Evolutionary conservation across 495 filamentous ascomycete species (phyloP).

Genomic region (Bryoglossum gracile): DNA sequence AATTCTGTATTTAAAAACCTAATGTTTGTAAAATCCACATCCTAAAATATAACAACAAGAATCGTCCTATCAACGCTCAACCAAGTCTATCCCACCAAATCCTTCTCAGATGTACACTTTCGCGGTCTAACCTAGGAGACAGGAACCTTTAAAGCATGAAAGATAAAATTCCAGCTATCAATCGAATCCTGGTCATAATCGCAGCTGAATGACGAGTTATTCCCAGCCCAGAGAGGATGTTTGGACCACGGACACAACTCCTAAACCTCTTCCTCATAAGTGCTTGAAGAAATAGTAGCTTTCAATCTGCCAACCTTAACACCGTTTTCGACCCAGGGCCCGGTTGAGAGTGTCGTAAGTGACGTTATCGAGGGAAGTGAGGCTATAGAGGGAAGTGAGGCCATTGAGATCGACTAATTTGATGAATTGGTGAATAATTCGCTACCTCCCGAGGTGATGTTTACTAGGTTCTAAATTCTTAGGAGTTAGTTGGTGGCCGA

Average conservation of each 20-base stretch:
- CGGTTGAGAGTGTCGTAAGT: slow-evolving; percentile 44
- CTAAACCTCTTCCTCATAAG: slow-evolving; percentile 33
- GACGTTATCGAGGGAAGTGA: slow-evolving; percentile 34
- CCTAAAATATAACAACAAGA: too few species aligned
- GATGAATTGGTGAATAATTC: slow-evolving; percentile 34
- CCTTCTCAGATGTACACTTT: too few species aligned
- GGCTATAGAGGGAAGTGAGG: slow-evolving; percentile 30
- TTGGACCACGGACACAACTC: slow-evolving; percentile 41
- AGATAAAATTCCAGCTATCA: slow-evolving; percentile 35
- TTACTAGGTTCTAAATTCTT: too few species aligned
- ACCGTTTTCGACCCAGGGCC: slow-evolving; percentile 46
- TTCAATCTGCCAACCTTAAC: slow-evolving; percentile 35
- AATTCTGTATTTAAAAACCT: too few species aligned
- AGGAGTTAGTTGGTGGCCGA: too few species aligned
- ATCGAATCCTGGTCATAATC: slow-evolving; percentile 36
- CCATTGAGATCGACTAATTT: slow-evolving; percentile 30
- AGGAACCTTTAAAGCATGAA: slow-evolving; percentile 24
- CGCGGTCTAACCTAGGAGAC: slow-evolving; percentile 21
- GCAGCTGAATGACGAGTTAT: slow-evolving; percentile 32
- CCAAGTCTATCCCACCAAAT: too few species aligned
- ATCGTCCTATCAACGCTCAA: too few species aligned
- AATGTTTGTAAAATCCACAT: too few species aligned
- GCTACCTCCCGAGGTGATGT: slow-evolving; percentile 31
- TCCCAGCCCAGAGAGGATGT: slow-evolving; percentile 35
- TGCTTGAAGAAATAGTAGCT: slow-evolving; percentile 31